Base-by-base conservation (phyloP, 768 basidiomycete species). In the Rubroboletus satanas region DNA sequence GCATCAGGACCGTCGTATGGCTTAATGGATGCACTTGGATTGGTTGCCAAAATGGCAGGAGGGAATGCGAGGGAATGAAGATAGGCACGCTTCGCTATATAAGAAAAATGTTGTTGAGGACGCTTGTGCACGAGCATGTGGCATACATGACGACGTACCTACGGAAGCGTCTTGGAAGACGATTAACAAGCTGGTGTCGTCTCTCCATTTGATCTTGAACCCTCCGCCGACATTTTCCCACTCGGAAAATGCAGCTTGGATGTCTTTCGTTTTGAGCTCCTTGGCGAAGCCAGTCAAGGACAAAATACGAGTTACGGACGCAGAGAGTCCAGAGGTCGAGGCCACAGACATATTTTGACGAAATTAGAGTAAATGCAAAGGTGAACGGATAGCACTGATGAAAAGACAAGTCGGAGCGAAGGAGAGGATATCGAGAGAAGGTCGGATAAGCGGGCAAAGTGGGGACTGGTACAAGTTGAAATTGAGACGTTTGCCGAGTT, bases 121-220 rank as follows among this genome's bases (percentile, higher is more conserved):
- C 23, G 35, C 21, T 29, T 10, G 42, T 14, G 35, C 42, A 50
- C 36, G 55, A 56, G 32, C 4, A 46, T 32, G 43, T 26, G n/a
- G 45, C n/a, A 32, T 7, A 17, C 41, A 59, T 45, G 50, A 55
- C 41, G 47, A 80, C 95, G 78, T 67, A 98, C 97, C 96, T 42
- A 88, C 79, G 45, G 80, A 77, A 52, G 97, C 84, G 74, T 98
- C 97, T 59, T 83, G 82, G 69, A 99, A 99, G 52, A 99, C 97
- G 62, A 97, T 88, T 63, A 95, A 76, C 38, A 96, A 88, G 67
- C 90, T 95, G 36, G 92, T 93, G 73, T 99, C 97, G 72, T 99
- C 95, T 64, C 84, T 82, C 97, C 97, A 99, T 71, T 99, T 99
- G 70, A 99, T 95, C 80, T 95, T 93, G 78, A 96, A 97, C 23